Evolutionary conservation across 257 asterid species (phyloP).

Genomic region (Solanum bulbocastanum): DNA sequence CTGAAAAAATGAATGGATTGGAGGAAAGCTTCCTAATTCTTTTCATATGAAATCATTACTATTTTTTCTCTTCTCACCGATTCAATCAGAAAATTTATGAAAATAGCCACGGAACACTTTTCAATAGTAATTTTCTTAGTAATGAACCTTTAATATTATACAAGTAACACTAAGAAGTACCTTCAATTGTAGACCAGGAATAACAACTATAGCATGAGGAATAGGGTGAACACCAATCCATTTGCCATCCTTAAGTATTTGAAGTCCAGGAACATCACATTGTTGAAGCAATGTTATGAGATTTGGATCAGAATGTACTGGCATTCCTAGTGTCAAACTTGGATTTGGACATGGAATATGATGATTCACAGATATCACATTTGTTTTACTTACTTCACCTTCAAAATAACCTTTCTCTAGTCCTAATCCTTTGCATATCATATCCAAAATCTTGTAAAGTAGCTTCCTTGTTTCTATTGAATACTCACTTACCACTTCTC

Average conservation of each 20-base stretch:
- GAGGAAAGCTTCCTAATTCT: not conserved
- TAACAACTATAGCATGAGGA: conserved; percentile 27
- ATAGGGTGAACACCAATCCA: conserved; percentile 47
- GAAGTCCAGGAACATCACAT: conserved; percentile 17
- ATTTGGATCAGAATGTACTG: conserved; percentile 60
- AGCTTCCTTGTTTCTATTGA: conserved; percentile 27
- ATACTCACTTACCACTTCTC: conserved; percentile 26
- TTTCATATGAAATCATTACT: not conserved
- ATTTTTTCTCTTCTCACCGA: not conserved
- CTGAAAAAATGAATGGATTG: too few species aligned
- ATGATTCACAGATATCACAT: conserved; percentile 42
- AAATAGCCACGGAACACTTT: too few species aligned
- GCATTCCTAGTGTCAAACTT: conserved; percentile 52
- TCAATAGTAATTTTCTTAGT: too few species aligned
- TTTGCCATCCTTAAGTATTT: conserved; percentile 25
- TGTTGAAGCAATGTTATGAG: conserved; percentile 60
- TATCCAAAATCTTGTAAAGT: conserved; percentile 27
- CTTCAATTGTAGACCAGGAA: conserved; percentile 7
- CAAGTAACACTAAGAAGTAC: not conserved
- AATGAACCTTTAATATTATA: not conserved
- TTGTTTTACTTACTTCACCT: conserved; percentile 27
- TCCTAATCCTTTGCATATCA: conserved; percentile 47
- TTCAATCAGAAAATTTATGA: too few species aligned
- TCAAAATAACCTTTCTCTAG: conserved; percentile 27
- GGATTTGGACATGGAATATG: conserved; percentile 78